These are phyloP conservation scores for Hymenoscyphus albidus DNA, from an alignment of 2,329 filamentous ascomycete species.

Conservation along the genomic window DNA sequence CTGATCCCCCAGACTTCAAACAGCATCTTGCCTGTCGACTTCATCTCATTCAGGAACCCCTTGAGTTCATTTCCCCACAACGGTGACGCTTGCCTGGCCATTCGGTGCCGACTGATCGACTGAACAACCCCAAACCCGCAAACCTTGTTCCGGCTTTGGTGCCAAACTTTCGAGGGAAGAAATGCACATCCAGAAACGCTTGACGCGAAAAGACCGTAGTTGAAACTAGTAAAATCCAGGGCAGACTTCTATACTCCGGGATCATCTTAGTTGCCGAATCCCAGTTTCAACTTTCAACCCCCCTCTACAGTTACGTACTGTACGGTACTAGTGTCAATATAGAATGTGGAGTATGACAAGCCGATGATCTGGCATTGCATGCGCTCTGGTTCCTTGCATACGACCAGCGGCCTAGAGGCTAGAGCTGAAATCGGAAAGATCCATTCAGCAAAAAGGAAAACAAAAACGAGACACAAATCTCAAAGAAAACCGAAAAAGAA, in stretches of 20 bases:
- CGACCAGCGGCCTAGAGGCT: background rate
- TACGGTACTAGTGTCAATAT: background rate
- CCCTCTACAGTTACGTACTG: background rate
- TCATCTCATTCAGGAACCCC: background rate
- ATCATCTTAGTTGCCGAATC: background rate
- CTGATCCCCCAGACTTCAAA: background rate
- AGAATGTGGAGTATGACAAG: background rate
- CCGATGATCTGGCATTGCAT: slow-evolving; percentile 1
- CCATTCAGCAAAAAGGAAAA: background rate
- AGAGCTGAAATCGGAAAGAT: background rate
- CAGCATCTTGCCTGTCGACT: background rate
- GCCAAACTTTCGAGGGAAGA: background rate
- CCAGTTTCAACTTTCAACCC: background rate
- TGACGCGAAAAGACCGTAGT: background rate
- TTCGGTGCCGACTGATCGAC: background rate
- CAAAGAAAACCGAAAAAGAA: background rate
- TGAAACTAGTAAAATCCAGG: background rate
- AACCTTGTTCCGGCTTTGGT: background rate
- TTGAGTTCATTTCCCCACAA: background rate
- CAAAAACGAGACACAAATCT: background rate
- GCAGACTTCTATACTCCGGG: background rate
- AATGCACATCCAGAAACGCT: background rate
- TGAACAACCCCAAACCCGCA: background rate
- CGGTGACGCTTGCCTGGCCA: background rate
- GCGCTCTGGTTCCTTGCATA: background rate